Evolutionary conservation across 441 rosid genomes (phyloP), one percentile per base, ranked within the genome.

Genomic region (Melastoma candidum): DNA sequence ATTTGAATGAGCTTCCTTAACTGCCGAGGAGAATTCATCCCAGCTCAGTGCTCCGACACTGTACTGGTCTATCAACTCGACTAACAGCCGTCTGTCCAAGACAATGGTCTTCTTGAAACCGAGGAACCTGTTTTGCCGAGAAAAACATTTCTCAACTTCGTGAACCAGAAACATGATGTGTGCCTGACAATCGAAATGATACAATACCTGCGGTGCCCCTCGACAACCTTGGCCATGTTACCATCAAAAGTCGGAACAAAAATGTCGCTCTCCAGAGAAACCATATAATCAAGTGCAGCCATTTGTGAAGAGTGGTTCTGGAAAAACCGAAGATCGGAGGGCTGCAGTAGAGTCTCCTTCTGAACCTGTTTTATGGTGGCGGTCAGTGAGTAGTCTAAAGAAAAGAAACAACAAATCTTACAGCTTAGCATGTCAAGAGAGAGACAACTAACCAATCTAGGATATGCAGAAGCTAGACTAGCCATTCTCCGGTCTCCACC

Each of bases 221-320:
- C 97, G 12, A 90, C 95, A 48, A 90, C 95, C 75, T 84, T 90
- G 7, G 97, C 97, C 97, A 90, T 90, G 81, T 90, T 90, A 53
- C 97, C 97, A 57, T 86, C 87, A 63, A 82, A 90, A 1, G 97
- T 90, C 46, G 97, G 97, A 49, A 90, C 79, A 63, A 90, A 90
- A 48, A 90, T 77, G 68, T 86, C 94, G 74, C 97, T 90, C 69
- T 90, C 95, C 63, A 90, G 58, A 0, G 97, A 79, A 12, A 90
- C 95, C 26, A 90, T 95, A 67, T 90, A 90, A 70, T 90, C 97
- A 50, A 90, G 61, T 26, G 95, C 95, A 49, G 95, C 97, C 97
- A 90, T 90, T 71, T 84, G 97, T 53, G 97, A 90, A 3, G 97
- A 90, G 67, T 86, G 97, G 60, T 90, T 90, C 77, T 86, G 81